Percentiles rank a stretch among this genome's conserved stretches.
Conservation (phyloP, 257 asterid genomes). For the Pogostemon cablin region DNA sequence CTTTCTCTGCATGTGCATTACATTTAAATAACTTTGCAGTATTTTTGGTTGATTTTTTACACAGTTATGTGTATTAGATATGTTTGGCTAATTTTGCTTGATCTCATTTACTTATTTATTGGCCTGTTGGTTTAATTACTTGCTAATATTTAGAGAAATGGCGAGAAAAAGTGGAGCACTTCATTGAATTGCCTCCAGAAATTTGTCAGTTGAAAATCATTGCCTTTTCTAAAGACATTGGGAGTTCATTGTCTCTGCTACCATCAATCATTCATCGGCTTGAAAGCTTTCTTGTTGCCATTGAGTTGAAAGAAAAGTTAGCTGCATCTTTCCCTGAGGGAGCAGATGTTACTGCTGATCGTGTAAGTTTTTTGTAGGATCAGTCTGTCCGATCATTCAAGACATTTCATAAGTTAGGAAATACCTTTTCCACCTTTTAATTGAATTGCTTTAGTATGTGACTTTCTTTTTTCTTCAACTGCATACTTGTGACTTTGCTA, state of each 20-base stretch:
- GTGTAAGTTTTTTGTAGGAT: constrained; percentile 52
- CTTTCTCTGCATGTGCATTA: constrained; percentile 26
- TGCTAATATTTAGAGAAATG: constrained; percentile 45
- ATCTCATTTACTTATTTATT: constrained; percentile 5
- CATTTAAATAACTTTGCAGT: not conserved
- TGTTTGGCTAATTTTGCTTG: constrained; percentile 16
- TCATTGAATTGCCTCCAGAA: constrained; percentile 90
- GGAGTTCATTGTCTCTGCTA: constrained; percentile 87
- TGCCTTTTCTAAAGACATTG: constrained; percentile 96
- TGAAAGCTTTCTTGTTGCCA: constrained; percentile 87
- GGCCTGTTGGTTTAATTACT: constrained; percentile 33
- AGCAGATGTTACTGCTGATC: constrained; percentile 61
- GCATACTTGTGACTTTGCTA: constrained; percentile 29
- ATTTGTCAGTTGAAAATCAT: constrained; percentile 87
- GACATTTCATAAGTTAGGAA: constrained; percentile 9
- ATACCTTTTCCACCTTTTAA: constrained; percentile 16
- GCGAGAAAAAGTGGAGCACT: constrained; percentile 89
- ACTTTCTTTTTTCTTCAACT: constrained; percentile 12
- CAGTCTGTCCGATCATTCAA: constrained; percentile 16
- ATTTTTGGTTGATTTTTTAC: not conserved
- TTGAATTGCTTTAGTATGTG: constrained; percentile 15
- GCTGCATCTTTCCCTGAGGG: constrained; percentile 86
- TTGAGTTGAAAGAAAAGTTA: constrained; percentile 70
- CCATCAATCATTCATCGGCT: constrained; percentile 94
- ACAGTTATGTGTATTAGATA: not conserved